A percentile compares a stretch with the other conserved stretches of the same genome.
Evolutionary conservation across 345 rosid genomes (phyloP).

Genomic region (Ceriops zippeliana): DNA sequence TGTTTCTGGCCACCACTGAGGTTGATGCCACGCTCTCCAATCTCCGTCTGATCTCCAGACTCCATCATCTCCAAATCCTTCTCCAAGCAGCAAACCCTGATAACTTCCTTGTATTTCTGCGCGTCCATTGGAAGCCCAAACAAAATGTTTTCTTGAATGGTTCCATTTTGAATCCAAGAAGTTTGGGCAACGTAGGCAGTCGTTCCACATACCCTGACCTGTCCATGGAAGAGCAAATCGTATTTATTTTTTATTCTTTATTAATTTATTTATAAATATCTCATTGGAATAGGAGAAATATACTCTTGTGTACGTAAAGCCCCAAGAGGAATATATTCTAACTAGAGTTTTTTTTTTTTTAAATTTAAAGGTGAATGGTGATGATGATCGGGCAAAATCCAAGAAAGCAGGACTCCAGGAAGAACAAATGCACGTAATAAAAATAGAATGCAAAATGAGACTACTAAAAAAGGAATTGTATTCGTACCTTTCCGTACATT

Average conservation of each 20-base stretch:
- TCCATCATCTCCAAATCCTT: slow-evolving; percentile 95
- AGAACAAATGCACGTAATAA: too few species aligned
- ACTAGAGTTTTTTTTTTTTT: too few species aligned
- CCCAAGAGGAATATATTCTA: too few species aligned
- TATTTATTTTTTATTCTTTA: too few species aligned
- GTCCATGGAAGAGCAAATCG: slow-evolving; percentile 9
- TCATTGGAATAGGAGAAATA: too few species aligned
- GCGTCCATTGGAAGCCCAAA: slow-evolving; percentile 77
- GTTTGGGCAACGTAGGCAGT: slow-evolving; percentile 95
- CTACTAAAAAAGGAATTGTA: too few species aligned
- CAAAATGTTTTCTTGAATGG: slow-evolving; percentile 78
- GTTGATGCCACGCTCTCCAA: slow-evolving; percentile 95
- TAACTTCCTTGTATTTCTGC: slow-evolving; percentile 53
- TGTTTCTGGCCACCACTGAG: slow-evolving; percentile 99
- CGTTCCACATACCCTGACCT: slow-evolving; percentile 77
- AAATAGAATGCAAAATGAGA: too few species aligned
- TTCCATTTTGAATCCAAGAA: slow-evolving; percentile 91
- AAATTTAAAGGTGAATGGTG: too few species aligned
- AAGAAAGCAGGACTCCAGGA: too few species aligned
- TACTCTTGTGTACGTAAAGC: too few species aligned
- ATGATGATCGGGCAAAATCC: too few species aligned
- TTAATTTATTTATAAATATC: too few species aligned
- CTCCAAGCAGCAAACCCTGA: slow-evolving; percentile 74
- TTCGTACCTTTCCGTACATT: slow-evolving; percentile 60
- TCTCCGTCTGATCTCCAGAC: slow-evolving; percentile 88